These are phyloP conservation scores for Candida ficus DNA, from an alignment of 805 yeast genomes.

Conservation along the genomic window DNA sequence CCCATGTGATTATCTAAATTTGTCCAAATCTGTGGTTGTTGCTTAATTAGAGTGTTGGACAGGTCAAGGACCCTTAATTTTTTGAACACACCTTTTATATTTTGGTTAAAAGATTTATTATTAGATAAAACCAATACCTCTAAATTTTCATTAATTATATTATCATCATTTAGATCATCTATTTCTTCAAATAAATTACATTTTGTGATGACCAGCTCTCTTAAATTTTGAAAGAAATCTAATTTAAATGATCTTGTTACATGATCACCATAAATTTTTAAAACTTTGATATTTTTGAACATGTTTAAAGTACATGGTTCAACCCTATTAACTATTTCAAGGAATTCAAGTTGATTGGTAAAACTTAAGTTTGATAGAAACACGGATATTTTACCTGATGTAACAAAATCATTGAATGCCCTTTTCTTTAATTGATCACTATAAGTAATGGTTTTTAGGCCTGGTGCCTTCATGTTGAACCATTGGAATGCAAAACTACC, in stretches of 20 bases:
- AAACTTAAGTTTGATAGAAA: slow-evolving; percentile 13
- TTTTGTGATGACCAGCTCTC: slow-evolving; percentile 13
- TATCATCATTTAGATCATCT: not conserved
- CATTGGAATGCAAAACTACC: slow-evolving; percentile 20
- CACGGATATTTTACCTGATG: slow-evolving; percentile 12
- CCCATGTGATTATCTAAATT: not conserved
- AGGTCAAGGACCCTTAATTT: not conserved
- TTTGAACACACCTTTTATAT: not conserved
- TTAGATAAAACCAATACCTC: slow-evolving; percentile 6
- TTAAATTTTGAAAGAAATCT: slow-evolving; percentile 5
- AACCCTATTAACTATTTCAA: slow-evolving; percentile 15
- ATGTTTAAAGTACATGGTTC: slow-evolving; percentile 6
- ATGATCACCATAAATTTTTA: slow-evolving; percentile 18
- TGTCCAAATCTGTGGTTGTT: not conserved
- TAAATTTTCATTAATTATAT: not conserved
- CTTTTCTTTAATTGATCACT: slow-evolving; percentile 13
- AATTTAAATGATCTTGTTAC: slow-evolving; percentile 7
- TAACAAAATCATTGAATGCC: slow-evolving; percentile 15
- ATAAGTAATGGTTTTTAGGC: slow-evolving; percentile 10
- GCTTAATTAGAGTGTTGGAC: not conserved
- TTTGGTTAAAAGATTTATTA: slow-evolving; percentile 6
- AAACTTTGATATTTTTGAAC: slow-evolving; percentile 10
- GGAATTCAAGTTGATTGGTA: slow-evolving; percentile 4
- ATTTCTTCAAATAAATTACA: slow-evolving; percentile 9
- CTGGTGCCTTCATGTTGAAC: slow-evolving; percentile 17